These are phyloP conservation scores for Agarophyton chilense DNA, from an alignment of 23 red algal species.

Conservation along the genomic window DNA sequence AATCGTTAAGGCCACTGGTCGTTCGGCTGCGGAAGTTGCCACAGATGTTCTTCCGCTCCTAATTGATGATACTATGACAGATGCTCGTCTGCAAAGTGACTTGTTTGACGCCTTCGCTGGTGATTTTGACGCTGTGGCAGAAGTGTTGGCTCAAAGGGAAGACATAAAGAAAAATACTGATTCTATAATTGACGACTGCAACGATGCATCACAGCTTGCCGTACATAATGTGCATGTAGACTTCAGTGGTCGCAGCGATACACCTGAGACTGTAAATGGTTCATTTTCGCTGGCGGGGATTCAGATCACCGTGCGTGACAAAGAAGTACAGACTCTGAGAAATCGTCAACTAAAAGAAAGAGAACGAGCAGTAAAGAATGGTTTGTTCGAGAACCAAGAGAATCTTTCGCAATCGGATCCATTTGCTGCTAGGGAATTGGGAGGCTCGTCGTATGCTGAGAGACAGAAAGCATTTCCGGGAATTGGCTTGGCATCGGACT, in stretches of 20 bases:
- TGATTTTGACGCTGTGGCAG: conserved; percentile 76
- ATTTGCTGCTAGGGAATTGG: not conserved
- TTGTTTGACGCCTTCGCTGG: conserved; percentile 76
- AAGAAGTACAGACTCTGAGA: conserved; percentile 4
- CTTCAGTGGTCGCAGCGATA: conserved; percentile 16
- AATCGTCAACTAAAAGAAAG: conserved; percentile 42
- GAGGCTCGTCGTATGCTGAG: conserved; percentile 53
- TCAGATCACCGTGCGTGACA: conserved; percentile 50
- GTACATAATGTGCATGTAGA: not conserved
- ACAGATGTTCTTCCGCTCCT: conserved; percentile 45
- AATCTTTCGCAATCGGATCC: not conserved
- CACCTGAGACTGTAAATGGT: not conserved
- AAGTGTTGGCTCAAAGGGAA: conserved; percentile 36
- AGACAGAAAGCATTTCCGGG: conserved; percentile 57
- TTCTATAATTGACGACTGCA: conserved; percentile 48
- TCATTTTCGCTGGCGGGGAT: not conserved
- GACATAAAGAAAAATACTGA: conserved; percentile 25
- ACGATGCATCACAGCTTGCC: conserved; percentile 23
- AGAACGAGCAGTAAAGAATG: conserved; percentile 31
- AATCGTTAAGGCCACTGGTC: conserved; percentile 18
- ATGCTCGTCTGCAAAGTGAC: conserved; percentile 59
- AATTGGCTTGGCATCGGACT: conserved; percentile 35
- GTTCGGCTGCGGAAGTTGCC: conserved; percentile 45
- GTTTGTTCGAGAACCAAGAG: not conserved
- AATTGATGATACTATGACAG: conserved; percentile 1